phyloP scores from a whole-genome alignment of 441 rosid species.

The Erodium texanum region DNA sequence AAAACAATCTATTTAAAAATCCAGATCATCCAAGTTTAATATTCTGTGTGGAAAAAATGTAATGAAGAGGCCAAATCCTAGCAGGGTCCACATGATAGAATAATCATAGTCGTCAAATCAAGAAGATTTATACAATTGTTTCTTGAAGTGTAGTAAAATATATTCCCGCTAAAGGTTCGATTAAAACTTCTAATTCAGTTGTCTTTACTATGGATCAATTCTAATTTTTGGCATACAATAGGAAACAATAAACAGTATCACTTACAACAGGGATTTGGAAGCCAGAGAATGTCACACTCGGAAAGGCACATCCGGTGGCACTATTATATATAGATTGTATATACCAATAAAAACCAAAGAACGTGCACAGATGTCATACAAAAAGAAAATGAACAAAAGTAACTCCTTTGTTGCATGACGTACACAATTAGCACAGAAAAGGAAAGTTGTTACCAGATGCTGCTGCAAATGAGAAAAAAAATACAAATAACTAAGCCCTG shows the following conservation, averaged over 20 bases:
- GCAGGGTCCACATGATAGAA: background rate
- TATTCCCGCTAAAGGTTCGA: too few species aligned
- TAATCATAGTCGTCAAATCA: background rate
- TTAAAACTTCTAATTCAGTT: too few species aligned
- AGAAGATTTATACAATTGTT: background rate
- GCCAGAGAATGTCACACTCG: background rate
- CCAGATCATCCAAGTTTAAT: background rate
- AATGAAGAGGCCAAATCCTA: background rate
- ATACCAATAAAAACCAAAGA: background rate
- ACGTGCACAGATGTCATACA: background rate
- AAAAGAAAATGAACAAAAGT: background rate
- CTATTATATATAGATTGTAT: background rate
- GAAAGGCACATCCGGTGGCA: background rate
- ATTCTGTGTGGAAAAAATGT: background rate
- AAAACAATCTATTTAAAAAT: background rate
- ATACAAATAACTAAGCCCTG: too few species aligned
- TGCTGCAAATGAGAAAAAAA: too few species aligned
- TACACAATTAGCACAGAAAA: background rate
- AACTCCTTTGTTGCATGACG: background rate
- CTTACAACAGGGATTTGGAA: background rate
- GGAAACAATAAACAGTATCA: background rate
- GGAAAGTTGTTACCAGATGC: background rate
- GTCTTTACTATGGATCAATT: background rate
- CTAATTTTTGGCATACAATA: background rate
- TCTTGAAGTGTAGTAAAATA: background rate